Evolutionary conservation across 1,284 basidiomycete species (phyloP), one percentile per base, ranked within the genome.

Genomic region (Exsudoporus floridanus): DNA sequence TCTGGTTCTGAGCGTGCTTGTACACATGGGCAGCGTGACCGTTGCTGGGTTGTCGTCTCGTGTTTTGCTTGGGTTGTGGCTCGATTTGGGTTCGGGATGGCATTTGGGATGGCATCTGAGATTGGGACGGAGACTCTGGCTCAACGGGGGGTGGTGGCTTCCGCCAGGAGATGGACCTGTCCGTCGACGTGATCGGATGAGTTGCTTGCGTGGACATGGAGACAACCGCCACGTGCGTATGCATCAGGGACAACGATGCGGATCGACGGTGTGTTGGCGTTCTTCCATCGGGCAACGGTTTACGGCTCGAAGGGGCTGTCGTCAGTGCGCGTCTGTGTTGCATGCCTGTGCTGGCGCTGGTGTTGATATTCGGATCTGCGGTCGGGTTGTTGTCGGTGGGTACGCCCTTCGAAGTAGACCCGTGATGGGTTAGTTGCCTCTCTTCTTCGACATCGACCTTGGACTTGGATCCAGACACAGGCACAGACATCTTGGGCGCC

Each of bases 1-100:
- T 86, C 41, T 69, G 57, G 41, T 57, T 72, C 14, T 52, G 43
- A 3, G 19, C 43, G 30, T 44, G 38, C 7, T 45, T 42, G 43
- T 42, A 23, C 12, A 41, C 14, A 12, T 35, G 51, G 9, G 36
- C 23, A 12, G 35, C n/a, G 13, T 59, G 60, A 1, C 52, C 61
- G 4, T 52, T 55, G 13, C 33, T 18, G 5, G 34, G 3, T 0
- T 31, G 46, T 21, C 58, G 54, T 46, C 19, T 40, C 7, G 38
- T 16, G 16, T 23, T 31, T 4, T 36, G 53, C 21, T 57, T 60
- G n/a, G 37, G 7, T n/a, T 46, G 56, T 10, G 50, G 9, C 16
- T 42, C 50, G 3, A 34, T 18, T 8, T 41, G 38, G 6, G 43
- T 27, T 21, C 36, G 42, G 7, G 49, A 12, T 28, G 45, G 46